These are phyloP conservation scores for Graphiopsis chlorocephala DNA, from an alignment of 2,329 filamentous ascomycete species.

Conservation along the genomic window DNA sequence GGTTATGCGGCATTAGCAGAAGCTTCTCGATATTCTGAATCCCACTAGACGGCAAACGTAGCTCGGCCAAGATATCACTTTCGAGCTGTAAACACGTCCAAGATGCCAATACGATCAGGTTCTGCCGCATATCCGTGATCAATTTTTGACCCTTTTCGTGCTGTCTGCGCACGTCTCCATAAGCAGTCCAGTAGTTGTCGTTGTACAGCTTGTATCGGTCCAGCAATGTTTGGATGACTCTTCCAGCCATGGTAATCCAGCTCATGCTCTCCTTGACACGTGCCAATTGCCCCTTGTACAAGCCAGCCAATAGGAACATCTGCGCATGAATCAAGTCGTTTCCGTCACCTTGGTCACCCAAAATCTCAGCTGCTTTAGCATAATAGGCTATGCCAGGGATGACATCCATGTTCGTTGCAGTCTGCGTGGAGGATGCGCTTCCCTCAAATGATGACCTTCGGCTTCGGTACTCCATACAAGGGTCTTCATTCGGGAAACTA, in stretches of 20 bases:
- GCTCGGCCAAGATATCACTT: constrained; percentile 89
- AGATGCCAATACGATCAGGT: constrained; percentile 63
- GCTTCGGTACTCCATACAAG: constrained; percentile 27
- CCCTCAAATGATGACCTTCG: constrained; percentile 32
- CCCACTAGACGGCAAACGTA: constrained; percentile 60
- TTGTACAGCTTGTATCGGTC: constrained; percentile 58
- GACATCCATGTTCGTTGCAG: constrained; percentile 58
- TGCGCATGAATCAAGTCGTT: constrained; percentile 82
- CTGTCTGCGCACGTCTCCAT: constrained; percentile 37
- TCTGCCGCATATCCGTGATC: constrained; percentile 36
- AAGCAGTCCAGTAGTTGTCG: constrained; percentile 30
- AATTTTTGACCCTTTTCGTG: constrained; percentile 25
- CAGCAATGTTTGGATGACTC: constrained; percentile 67
- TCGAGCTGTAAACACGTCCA: constrained; percentile 95
- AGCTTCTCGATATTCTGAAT: constrained; percentile 57
- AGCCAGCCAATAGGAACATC: constrained; percentile 75
- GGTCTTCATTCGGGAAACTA: neutral
- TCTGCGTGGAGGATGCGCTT: constrained; percentile 15
- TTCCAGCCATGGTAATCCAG: constrained; percentile 62
- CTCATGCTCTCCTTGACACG: constrained; percentile 81
- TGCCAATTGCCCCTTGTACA: constrained; percentile 86
- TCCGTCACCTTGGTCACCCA: constrained; percentile 78
- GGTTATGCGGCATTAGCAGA: constrained; percentile 65
- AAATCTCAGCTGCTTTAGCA: constrained; percentile 78
- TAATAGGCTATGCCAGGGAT: constrained; percentile 91